phyloP scores from a whole-genome alignment of 83 land plant genomes.

The Isoetes engelmannii region DNA sequence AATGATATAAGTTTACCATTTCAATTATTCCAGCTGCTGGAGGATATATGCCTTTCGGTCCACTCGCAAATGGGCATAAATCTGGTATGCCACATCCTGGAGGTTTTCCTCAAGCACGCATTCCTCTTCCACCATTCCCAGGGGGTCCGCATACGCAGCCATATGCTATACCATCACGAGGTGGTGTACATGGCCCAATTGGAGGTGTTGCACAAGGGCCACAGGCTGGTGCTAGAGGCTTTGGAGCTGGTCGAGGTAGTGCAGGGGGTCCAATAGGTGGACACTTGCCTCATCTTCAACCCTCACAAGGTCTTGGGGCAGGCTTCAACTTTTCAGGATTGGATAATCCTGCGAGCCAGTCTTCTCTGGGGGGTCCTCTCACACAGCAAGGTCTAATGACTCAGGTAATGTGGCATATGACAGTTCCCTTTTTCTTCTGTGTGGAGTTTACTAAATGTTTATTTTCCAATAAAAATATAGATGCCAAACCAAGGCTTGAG shows the following conservation, averaged over 20 bases:
- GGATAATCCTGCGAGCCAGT: constrained; percentile 81
- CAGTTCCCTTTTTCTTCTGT: neutral
- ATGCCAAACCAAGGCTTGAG: constrained; percentile 75
- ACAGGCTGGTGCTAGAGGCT: constrained; percentile 73
- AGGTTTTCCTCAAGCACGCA: constrained; percentile 57
- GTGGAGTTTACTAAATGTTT: neutral
- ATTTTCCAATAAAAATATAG: constrained; percentile 17
- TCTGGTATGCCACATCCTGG: constrained; percentile 58
- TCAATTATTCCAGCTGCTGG: constrained; percentile 36
- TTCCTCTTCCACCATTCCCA: constrained; percentile 73
- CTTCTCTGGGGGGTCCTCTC: constrained; percentile 75
- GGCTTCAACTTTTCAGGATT: constrained; percentile 71
- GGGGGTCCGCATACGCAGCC: constrained; percentile 83
- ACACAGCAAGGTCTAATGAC: constrained; percentile 77
- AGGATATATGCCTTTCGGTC: constrained; percentile 67
- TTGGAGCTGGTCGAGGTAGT: constrained; percentile 86
- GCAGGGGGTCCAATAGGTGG: constrained; percentile 95
- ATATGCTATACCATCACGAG: constrained; percentile 94
- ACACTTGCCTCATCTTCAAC: constrained; percentile 94
- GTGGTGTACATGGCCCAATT: constrained; percentile 91
- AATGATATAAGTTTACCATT: neutral
- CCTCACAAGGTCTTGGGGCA: constrained; percentile 57
- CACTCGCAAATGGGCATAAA: constrained; percentile 69
- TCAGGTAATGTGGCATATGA: constrained; percentile 35
- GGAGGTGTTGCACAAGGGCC: constrained; percentile 88